Evolutionary conservation across 192 early-diverging fungal genomes (phyloP), one percentile per base, ranked within the genome.

Genomic region (Geranomyces variabilis): DNA sequence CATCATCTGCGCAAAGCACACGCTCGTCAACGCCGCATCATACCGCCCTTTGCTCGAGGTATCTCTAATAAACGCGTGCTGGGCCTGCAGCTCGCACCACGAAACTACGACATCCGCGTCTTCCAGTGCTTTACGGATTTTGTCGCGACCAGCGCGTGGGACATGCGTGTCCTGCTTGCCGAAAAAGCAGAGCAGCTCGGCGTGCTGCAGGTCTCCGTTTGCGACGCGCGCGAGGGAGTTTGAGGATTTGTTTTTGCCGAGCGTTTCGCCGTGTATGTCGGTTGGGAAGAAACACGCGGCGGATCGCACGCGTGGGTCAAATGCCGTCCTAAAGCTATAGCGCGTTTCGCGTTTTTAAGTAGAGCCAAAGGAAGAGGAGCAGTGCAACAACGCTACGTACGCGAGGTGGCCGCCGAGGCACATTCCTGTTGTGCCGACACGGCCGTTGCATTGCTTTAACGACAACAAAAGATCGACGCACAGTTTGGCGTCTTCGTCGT

Each of bases 51-150:
- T 90, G 67, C 73, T 77, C 41, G 85, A 59, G 61, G 89, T 86
- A 71, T 90, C 89, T 15, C 89, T 77, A 56, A 90, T 87, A 66
- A 88, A 90, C 21, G 89, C 89, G 68, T 90, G 89, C 67, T 88
- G 87, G 22, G 81, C 84, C 49, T 85, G 85, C 44, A 85, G 74
- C 75, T 90, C 89, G 29, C 78, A 76, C 76, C 86, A 90, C 3
- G 81, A 81, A 22, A 87, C 80, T 14, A 77, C 77, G 8, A 87
- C 80, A 22, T 77, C 76, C 7, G 74, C 70, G 53, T 86, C 81
- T 49, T 79, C 76, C 1, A 90, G 74, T n/a, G 77, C 79, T 57
- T 81, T 72, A 30, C 85, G 76, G 65, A 90, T 90, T 59, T 79
- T 46, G 53, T 81, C 77, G 5, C 89, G 77, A n/a, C 89, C 81